phyloP scores from a whole-genome alignment of 2,329 filamentous ascomycete genomes.

The Aspergillus terreus region DNA sequence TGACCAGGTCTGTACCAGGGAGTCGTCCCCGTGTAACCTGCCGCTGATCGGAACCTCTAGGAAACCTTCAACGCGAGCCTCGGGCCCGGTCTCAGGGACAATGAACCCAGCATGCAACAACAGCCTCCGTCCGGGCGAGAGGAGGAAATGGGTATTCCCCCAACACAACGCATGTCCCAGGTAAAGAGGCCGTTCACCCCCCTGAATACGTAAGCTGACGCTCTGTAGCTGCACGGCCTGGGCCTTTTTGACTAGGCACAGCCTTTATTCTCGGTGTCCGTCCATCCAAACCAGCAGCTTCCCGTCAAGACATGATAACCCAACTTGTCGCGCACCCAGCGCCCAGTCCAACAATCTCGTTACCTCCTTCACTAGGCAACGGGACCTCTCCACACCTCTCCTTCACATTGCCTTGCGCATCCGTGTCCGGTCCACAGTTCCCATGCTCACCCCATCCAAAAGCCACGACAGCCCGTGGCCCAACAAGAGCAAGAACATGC shows the following conservation, averaged over 20 bases:
- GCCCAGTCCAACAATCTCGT: conserved; percentile 59
- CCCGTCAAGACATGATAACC: conserved; percentile 43
- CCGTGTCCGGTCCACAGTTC: conserved; percentile 73
- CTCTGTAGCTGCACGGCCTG: conserved; percentile 29
- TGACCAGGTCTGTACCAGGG: conserved; percentile 37
- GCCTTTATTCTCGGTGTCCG: not conserved
- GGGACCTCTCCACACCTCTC: conserved; percentile 66
- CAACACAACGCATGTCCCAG: conserved; percentile 49
- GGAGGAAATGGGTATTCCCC: conserved; percentile 40
- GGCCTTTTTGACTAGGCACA: conserved; percentile 42
- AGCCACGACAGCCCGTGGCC: conserved; percentile 63
- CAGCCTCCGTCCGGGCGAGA: conserved; percentile 15
- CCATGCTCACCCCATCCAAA: conserved; percentile 99
- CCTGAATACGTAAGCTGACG: conserved; percentile 17
- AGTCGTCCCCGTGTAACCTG: not conserved
- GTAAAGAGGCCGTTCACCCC: conserved; percentile 23
- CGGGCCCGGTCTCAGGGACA: conserved; percentile 32
- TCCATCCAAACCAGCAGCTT: not conserved
- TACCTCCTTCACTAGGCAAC: conserved; percentile 51
- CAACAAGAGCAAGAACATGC: conserved; percentile 72
- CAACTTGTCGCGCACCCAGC: conserved; percentile 92
- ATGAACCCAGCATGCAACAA: conserved; percentile 22
- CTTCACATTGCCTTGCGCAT: conserved; percentile 63
- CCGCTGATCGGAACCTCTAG: conserved; percentile 14
- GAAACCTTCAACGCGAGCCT: conserved; percentile 28